Conservation (phyloP, 345 rosid genomes). For the Odontarrhena argentea region DNA sequence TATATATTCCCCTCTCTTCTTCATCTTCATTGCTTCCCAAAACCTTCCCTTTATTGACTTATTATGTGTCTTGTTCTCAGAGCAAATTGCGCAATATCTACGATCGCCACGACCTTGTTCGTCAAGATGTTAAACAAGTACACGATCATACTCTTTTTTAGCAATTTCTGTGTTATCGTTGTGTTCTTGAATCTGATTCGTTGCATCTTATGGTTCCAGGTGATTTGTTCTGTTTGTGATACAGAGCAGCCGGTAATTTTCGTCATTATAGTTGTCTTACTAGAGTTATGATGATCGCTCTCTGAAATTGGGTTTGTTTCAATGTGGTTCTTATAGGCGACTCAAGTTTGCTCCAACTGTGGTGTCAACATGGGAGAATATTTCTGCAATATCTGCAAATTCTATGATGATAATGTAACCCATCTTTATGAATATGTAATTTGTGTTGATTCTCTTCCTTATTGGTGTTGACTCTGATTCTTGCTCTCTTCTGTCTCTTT, state of each 20-base stretch:
- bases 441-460: background rate
- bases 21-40: too few relatives aligned
- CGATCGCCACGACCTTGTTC: conserved; percentile 79
- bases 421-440: background rate
- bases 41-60: conserved; percentile 19
- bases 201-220: conserved; percentile 48
- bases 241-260: conserved; percentile 88
- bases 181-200: conserved; percentile 1
- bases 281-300: conserved; percentile 15
- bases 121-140: conserved; percentile 82
- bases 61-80: conserved; percentile 37
- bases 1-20: background rate
- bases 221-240: conserved; percentile 89
- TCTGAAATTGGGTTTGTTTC: conserved; percentile 24
- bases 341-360: conserved; percentile 83
- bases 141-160: background rate
- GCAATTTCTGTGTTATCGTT: background rate
- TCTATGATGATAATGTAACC: conserved; percentile 89
- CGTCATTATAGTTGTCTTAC: conserved; percentile 25
- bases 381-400: conserved; percentile 86
- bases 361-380: conserved; percentile 99
- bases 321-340: conserved; percentile 49
- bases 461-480: background rate
- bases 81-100: conserved; percentile 57
- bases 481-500: conserved; percentile 11